Base-by-base conservation (phyloP, 164 flowering plant genomes). In the Piper betle region DNA sequence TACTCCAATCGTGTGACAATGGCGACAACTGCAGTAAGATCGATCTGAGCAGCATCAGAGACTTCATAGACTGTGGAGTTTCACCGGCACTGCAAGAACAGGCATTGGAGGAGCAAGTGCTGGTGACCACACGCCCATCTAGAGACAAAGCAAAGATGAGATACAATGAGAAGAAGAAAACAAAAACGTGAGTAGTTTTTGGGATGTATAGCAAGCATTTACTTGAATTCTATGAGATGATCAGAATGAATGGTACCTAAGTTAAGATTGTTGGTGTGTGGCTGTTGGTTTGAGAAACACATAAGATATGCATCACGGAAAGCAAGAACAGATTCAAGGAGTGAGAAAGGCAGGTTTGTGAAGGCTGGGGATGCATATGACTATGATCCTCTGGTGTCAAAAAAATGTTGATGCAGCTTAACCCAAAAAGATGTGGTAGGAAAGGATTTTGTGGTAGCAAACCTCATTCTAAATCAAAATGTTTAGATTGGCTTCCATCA, bases 91-190 rank as follows among this genome's bases (percentile, higher is more conserved):
- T 81, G n/a, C 79, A 91, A 93, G 85, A 81, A 16, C 66, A 83
- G 12, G 78, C 61, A 58, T 20, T 79, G 61, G 87, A 85, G 60
- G 62, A 81, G 16, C 66, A 84, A 15, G 77, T 59, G 57, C 18
- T 79, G 61, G 87, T 83, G 60, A 62, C 69, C 57, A 62, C 71
- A 41, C 71, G 75, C 67, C 89, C 88, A n/a, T 80, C 85, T 57
- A 80, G 96, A 66, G 82, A 81, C 43, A 76, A 80, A 60, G 94
- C 96, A 19, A 80, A 76, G 80, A 81, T 83, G 86, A 74, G 93
- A 80, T 89, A 89, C 81, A 77, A 79, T 8, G 91, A 86, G 63
- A 84, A 89, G 67, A 89, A 84, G 84, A 86, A 82, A 68, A 82
- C 75, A n/a, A 66, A 94, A 52, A 78, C 58, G 91, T 84, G 41